Evolutionary conservation across 345 rosid species (phyloP).

Genomic region (Durio zibethinus): DNA sequence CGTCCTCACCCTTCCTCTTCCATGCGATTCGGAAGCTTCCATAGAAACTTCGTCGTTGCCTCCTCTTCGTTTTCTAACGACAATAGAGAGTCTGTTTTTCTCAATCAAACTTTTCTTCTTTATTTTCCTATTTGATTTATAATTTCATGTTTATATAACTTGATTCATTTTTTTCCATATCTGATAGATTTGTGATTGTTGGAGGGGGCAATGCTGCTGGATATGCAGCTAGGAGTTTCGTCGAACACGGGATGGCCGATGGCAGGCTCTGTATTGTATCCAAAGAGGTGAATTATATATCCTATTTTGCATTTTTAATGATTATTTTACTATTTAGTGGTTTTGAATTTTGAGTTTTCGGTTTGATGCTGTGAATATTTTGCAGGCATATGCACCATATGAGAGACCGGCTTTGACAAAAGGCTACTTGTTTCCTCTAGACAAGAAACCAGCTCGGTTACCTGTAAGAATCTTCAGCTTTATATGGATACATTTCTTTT

Average conservation of each 20-base stretch:
- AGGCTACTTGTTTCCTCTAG: slow-evolving; percentile 83
- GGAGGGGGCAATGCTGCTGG: slow-evolving; percentile 99
- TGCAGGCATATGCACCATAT: slow-evolving; percentile 84
- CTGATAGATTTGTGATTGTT: slow-evolving; percentile 65
- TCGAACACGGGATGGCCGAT: slow-evolving; percentile 93
- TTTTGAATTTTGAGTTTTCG: background rate
- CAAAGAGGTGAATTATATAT: slow-evolving; percentile 59
- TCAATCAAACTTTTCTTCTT: background rate
- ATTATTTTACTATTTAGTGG: background rate
- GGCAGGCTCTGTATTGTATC: slow-evolving; percentile 86
- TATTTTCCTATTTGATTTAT: background rate
- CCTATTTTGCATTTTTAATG: background rate
- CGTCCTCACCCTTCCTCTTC: slow-evolving; percentile 37
- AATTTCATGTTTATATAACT: background rate
- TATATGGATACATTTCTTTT: background rate
- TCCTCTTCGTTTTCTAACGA: slow-evolving; percentile 66
- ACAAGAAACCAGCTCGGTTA: slow-evolving; percentile 88
- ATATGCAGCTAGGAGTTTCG: slow-evolving; percentile 88
- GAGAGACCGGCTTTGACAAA: slow-evolving; percentile 98
- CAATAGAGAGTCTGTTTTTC: slow-evolving; percentile 66
- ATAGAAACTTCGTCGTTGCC: slow-evolving; percentile 54
- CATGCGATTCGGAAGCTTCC: slow-evolving; percentile 36
- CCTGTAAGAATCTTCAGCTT: slow-evolving; percentile 53
- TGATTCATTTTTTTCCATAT: background rate
- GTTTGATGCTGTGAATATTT: slow-evolving; percentile 5